Evolutionary conservation across 1,139 yeast species (phyloP).

Genomic region (Scheffersomyces parashehatae): DNA sequence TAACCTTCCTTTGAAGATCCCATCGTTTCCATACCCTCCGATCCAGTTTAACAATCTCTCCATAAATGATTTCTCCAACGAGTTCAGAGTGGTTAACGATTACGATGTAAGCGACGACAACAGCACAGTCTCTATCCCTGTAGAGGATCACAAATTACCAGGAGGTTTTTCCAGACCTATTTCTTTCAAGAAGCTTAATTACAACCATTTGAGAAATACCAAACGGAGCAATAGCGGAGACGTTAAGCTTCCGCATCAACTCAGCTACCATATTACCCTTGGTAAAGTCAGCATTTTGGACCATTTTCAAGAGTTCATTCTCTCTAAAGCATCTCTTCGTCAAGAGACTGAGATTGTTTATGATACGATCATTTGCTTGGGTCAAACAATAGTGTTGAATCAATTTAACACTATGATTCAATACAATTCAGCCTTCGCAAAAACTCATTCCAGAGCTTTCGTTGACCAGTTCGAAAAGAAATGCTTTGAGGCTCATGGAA

Average conservation of each 20-base stretch:
- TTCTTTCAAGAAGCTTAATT: conserved; percentile 4
- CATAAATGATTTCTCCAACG: conserved; percentile 20
- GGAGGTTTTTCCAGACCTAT: conserved; percentile 7
- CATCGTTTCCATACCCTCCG: conserved; percentile 23
- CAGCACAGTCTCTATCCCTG: neutral
- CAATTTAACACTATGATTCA: conserved; percentile 10
- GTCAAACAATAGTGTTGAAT: conserved; percentile 18
- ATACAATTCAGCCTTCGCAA: neutral
- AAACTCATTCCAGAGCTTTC: neutral
- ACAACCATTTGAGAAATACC: conserved; percentile 4
- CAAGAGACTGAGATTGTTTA: conserved; percentile 1
- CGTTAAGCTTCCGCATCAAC: conserved; percentile 6
- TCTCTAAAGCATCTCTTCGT: neutral
- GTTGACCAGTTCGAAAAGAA: conserved; percentile 11
- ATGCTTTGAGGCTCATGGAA: conserved; percentile 18
- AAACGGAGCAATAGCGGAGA: too few species aligned
- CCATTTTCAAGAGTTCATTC: conserved; percentile 9
- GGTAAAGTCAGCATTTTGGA: conserved; percentile 13
- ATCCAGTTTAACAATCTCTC: conserved; percentile 24
- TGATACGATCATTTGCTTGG: conserved; percentile 15
- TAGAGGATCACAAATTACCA: conserved; percentile 5
- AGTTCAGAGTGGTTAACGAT: conserved; percentile 16
- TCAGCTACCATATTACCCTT: conserved; percentile 11
- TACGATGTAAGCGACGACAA: conserved; percentile 3
- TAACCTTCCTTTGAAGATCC: conserved; percentile 24